Evolutionary conservation across 108 stramenopile species (phyloP), one percentile per base, ranked within the genome.

Genomic region (Cyclotella atomus): DNA sequence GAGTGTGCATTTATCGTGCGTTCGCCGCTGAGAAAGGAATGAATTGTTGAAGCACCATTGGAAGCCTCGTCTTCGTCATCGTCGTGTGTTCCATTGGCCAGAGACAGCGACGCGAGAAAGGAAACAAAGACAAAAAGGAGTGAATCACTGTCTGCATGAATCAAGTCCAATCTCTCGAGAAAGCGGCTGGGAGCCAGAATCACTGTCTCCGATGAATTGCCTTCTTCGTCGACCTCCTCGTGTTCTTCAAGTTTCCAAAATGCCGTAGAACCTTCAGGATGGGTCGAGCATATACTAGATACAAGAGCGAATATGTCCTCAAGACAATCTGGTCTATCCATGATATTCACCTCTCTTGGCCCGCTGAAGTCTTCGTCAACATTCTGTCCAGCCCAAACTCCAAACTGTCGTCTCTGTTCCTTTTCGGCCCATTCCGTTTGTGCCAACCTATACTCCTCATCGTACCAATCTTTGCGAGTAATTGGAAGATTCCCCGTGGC

Each of bases 291-390:
- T 20, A 95, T 52, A 19, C 75, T 50, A 9, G 82, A 67, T 2
- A 87, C 90, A 38, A 95, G 65, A 0, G 91, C 91, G 44, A 93
- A 76, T 16, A 95, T 67, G 73, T 95, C 94, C 59, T 95, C 94
- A 68, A 95, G 65, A 65, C 91, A 93, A 67, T 95, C 94, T 9
- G 88, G 89, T 15, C 94, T 78, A 66, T 86, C 66, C 79, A 87
- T 76, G 15, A 93, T n/a, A 83, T 95, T 92, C 36, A 91, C 86
- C 29, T 72, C 61, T 17, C 71, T 34, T 7, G 89, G 87, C 47
- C 87, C 86, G n/a, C 15, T 56, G 46, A 57, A 70, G 20, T 73
- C 76, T 32, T 71, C 68, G 16, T 56, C 69, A 38, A 61, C 55
- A 15, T 60, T 28, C 24, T 57, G 71, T 53, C 90, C 90, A 19